Conservation (phyloP, 768 basidiomycete genomes). For the Naganishia randhawae region DNA sequence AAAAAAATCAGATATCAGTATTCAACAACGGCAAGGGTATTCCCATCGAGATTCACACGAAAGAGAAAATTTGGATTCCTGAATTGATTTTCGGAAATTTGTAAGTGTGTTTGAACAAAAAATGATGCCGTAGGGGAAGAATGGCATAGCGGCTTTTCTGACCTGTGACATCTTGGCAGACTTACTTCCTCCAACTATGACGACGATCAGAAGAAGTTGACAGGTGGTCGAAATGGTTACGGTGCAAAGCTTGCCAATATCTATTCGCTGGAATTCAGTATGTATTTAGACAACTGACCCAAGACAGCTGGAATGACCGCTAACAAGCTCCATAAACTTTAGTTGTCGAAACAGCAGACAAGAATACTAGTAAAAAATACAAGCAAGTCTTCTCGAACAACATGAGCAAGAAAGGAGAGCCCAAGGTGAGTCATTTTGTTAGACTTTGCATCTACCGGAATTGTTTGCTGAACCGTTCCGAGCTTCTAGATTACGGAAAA, state of each 20-base stretch:
- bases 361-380: slow-evolving; percentile 79
- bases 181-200: slow-evolving; percentile 95
- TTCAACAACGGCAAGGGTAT: slow-evolving; percentile 95
- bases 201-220: slow-evolving; percentile 97
- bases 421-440: slow-evolving; percentile 58
- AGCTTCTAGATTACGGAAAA: slow-evolving; percentile 74
- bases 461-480: background rate
- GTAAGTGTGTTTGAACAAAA: slow-evolving; percentile 35
- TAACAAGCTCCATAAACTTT: background rate
- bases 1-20: slow-evolving; percentile 80
- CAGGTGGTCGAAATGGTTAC: slow-evolving; percentile 96
- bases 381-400: slow-evolving; percentile 91
- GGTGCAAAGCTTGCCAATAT: slow-evolving; percentile 98
- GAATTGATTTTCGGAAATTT: slow-evolving; percentile 96
- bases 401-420: slow-evolving; percentile 79
- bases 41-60: slow-evolving; percentile 90
- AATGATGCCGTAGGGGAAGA: background rate
- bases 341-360: slow-evolving; percentile 88
- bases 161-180: slow-evolving; percentile 27
- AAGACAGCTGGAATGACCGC: background rate
- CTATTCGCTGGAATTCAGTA: slow-evolving; percentile 87
- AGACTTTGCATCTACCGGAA: background rate
- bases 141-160: background rate
- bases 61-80: slow-evolving; percentile 90
- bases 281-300: slow-evolving; percentile 22